Base-by-base conservation (phyloP, 768 basidiomycete species). In the Tricholoma saponaceum region DNA sequence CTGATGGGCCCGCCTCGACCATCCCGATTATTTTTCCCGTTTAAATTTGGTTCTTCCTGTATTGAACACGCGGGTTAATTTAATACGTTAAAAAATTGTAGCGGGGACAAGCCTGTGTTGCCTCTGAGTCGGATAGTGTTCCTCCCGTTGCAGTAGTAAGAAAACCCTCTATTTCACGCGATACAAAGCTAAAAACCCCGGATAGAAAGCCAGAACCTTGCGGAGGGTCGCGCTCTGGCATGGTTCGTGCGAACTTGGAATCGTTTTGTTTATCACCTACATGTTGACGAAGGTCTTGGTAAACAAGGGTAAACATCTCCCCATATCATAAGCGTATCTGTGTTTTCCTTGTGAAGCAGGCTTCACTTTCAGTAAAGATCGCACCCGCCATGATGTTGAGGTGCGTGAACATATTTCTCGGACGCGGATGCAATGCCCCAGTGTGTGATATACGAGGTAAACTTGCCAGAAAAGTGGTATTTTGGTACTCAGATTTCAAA, bases 141-240 rank as follows among this genome's bases (percentile, higher is more conserved):
- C 72, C 70, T 5, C 84, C 85, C 8, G 85, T 83, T 50, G 90
- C 90, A 63, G 75, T 86, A 18, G 79, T 71, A 23, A 91, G 78
- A 68, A 92, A 92, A 10, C 84, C 83, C 47, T 83, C 83, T 35
- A 91, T 66, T 68, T 92, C 90, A 51, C 83, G 77, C 10, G 88
- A 83, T 4, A 92, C 81, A 67, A 85, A 89, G 67, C 73, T 79
- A 61, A 90, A 77, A 4, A 91, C 85, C 60, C 83, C 83, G 0
- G 85, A 82, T 20, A 89, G 62, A 2, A 87, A 63, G 41, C 85
- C 82, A 47, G 71, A 59, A 30, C 65, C 58, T 52, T 50, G 60
- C 47, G 62, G 52, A 43, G 61, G 51, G 20, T 60, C 54, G 30
- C 51, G 58, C 39, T 39, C 52, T 50, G 58, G 51, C 56, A 56